Percentiles rank a stretch among this genome's conserved stretches.
These are phyloP conservation scores for Talaromyces verruculosus DNA, from an alignment of 2,329 filamentous ascomycete species.

Conservation along the genomic window DNA sequence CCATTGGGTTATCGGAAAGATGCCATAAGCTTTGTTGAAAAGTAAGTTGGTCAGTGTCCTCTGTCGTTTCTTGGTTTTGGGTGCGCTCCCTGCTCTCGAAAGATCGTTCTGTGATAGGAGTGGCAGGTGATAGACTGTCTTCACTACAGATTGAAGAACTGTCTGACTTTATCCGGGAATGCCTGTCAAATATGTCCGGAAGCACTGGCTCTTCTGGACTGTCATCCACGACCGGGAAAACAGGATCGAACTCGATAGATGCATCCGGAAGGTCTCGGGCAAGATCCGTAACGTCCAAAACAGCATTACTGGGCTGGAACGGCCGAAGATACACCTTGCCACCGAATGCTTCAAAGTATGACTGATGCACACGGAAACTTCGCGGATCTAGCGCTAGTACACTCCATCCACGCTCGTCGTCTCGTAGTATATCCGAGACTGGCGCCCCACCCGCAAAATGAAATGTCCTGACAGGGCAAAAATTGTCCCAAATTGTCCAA, in stretches of 20 bases:
- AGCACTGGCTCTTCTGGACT: slow-evolving; percentile 28
- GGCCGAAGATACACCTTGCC: slow-evolving; percentile 29
- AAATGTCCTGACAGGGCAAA: slow-evolving; percentile 31
- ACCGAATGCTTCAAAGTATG: slow-evolving; percentile 44
- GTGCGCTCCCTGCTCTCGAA: not conserved
- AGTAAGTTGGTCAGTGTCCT: not conserved
- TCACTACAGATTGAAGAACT: not conserved
- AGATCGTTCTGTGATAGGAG: not conserved
- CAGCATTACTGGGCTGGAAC: slow-evolving; percentile 23
- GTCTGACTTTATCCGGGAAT: slow-evolving; percentile 26
- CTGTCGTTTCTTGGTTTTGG: not conserved
- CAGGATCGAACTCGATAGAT: slow-evolving; percentile 32
- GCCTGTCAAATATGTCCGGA: slow-evolving; percentile 33
- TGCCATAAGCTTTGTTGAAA: not conserved
- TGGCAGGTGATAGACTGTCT: not conserved
- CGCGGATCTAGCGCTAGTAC: slow-evolving; percentile 49
- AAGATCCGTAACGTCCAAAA: slow-evolving; percentile 35
- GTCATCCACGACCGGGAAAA: slow-evolving; percentile 26
- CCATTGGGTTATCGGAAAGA: not conserved
- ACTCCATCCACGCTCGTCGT: slow-evolving; percentile 44
- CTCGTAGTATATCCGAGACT: slow-evolving; percentile 30
- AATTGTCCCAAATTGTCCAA: slow-evolving; percentile 51
- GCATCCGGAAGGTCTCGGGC: slow-evolving; percentile 30
- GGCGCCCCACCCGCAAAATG: slow-evolving; percentile 33
- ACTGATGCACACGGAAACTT: slow-evolving; percentile 38